Base-by-base conservation (phyloP, 1,284 basidiomycete genomes). In the Caloboletus firmus region DNA sequence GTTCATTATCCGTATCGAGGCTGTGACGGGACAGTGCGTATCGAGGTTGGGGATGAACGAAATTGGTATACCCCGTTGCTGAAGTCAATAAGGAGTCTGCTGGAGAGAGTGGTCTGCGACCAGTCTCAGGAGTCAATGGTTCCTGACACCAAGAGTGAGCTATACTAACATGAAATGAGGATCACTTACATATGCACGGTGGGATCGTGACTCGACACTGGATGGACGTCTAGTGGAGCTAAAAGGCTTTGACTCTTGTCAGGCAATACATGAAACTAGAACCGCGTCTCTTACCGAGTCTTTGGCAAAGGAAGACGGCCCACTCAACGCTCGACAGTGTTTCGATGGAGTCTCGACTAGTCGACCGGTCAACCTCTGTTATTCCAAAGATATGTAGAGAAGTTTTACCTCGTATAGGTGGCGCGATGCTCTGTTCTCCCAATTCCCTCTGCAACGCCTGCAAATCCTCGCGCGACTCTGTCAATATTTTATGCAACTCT, bases 401-500 rank as follows among this genome's bases (percentile, higher is more conserved):
- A 46, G 34, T 54, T 70, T 58, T 60, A 80, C 80, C 71, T 64
- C 73, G 75, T 54, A 66, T 55, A 45, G 73, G 70, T 37, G 73
- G 69, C 20, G 72, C 74, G 51, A 80, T 84, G 32, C 82, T 76
- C 39, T 84, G 78, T 65, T 93, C 90, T 49, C 87, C 89, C 0
- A 87, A 71, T 68, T 94, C 91, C 60, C 86, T 84, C 52, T 85
- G 84, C 45, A 92, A 69, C 2, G 74, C 65, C 51, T 85, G 81
- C 8, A 86, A 69, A 58, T 93, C 90, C 63, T 94, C 91, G n/a
- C 91, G 80, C 1, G 89, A 79, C 47, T 91, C 87, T 3, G 80
- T 70, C 7, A 95, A 76, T 15, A 93, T 71, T 51, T 79, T 80
- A 55, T 89, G 85, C 36, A 95, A 72, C 65, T 95, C 91, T 5